Conservation (phyloP, 2,329 filamentous ascomycete genomes). For the Colletotrichum sp. region DNA sequence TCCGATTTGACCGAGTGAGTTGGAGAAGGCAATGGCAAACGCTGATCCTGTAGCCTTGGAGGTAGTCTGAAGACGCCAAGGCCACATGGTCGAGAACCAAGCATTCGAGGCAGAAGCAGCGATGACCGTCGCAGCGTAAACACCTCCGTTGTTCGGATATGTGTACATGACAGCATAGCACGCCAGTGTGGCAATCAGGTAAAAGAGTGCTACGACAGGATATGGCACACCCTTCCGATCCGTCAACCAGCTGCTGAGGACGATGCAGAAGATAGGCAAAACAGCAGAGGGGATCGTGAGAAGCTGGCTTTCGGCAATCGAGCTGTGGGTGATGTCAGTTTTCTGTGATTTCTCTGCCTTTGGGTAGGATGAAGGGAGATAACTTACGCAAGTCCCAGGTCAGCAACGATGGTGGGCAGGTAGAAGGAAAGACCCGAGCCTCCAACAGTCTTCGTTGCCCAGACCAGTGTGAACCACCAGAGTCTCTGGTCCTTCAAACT, state of each 20-base stretch:
- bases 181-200: background rate
- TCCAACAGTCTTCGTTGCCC: background rate
- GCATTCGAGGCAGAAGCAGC: slow-evolving; percentile 44
- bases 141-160: slow-evolving; percentile 48
- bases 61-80: slow-evolving; percentile 54
- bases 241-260: background rate
- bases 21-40: slow-evolving; percentile 55
- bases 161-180: slow-evolving; percentile 47
- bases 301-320: background rate
- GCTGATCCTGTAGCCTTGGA: slow-evolving; percentile 51
- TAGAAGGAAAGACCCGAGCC: slow-evolving; percentile 47
- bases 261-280: background rate
- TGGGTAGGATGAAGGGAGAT: background rate
- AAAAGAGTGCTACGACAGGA: background rate
- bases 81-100: slow-evolving; percentile 57
- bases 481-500: background rate
- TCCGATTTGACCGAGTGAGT: slow-evolving; percentile 54
- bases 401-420: slow-evolving; percentile 31
- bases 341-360: background rate
- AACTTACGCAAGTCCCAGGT: slow-evolving; percentile 26
- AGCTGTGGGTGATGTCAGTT: background rate
- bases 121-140: slow-evolving; percentile 52
- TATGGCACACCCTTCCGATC: background rate
- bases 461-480: background rate
- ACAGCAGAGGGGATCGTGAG: background rate